A percentile compares a stretch with the other conserved stretches of the same genome.
Conservation (phyloP, 306 rosid genomes). For the Dalbergia cultrata region DNA sequence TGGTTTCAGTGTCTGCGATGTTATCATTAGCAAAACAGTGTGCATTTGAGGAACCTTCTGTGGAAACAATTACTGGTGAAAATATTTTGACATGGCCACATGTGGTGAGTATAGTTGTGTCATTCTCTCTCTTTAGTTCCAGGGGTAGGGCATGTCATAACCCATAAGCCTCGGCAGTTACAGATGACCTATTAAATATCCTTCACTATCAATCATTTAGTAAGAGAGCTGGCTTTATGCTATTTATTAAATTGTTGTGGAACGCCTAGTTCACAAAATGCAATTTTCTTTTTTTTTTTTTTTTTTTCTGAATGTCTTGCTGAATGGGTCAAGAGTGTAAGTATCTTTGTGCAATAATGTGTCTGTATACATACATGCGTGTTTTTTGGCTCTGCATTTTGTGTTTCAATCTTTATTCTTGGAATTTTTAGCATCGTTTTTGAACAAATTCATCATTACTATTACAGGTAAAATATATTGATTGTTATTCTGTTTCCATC, state of each 20-base stretch:
- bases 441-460: conserved; percentile 28
- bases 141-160: neutral
- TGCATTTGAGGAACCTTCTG: conserved; percentile 97
- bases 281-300: neutral
- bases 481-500: conserved; percentile 72
- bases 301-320: neutral
- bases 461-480: conserved; percentile 82
- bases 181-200: conserved; percentile 5
- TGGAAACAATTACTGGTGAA: conserved; percentile 94
- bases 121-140: neutral
- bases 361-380: conserved; percentile 23
- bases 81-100: conserved; percentile 98
- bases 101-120: conserved; percentile 65
- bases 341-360: neutral
- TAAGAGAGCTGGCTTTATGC: conserved; percentile 12
- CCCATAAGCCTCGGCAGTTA: neutral
- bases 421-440: conserved; percentile 8
- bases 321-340: neutral
- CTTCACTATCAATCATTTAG: neutral
- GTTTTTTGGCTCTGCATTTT: conserved; percentile 14
- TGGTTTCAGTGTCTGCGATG: conserved; percentile 94
- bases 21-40: conserved; percentile 95
- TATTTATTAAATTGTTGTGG: neutral
- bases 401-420: neutral
- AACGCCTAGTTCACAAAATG: conserved; percentile 22